Percentiles rank a stretch among this genome's conserved stretches.
These are phyloP conservation scores for Selenicereus undatus DNA, from an alignment of 148 eudicot genomes.

Conservation along the genomic window DNA sequence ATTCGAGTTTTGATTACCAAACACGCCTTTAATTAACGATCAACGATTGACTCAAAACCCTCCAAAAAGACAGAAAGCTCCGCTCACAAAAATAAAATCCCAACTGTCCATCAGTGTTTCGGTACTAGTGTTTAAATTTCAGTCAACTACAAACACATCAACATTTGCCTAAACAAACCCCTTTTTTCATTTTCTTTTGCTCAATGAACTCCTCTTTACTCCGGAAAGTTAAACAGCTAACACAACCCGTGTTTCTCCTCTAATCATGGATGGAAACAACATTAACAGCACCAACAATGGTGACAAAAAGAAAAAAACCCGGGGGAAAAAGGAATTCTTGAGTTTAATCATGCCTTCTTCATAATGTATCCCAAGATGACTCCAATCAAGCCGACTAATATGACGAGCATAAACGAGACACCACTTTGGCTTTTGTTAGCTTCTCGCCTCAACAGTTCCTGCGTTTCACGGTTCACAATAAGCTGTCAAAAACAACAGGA, in stretches of 20 bases:
- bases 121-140: conserved; percentile 25
- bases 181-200: not conserved
- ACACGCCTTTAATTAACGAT: conserved; percentile 25
- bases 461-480: conserved; percentile 13
- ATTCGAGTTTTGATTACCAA: not conserved
- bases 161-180: conserved; percentile 26
- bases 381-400: conserved; percentile 60
- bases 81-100: conserved; percentile 8
- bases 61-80: not conserved
- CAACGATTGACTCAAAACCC: conserved; percentile 16
- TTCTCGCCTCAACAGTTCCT: conserved; percentile 65
- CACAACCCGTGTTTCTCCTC: conserved; percentile 15
- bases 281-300: conserved; percentile 17
- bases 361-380: conserved; percentile 56
- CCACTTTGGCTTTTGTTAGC: conserved; percentile 55
- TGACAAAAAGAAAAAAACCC: not conserved
- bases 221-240: conserved; percentile 20
- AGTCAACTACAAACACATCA: conserved; percentile 36
- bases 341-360: conserved; percentile 45
- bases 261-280: conserved; percentile 22
- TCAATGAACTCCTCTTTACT: conserved; percentile 10
- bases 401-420: conserved; percentile 48
- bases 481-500: not conserved
- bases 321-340: not conserved
- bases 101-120: conserved; percentile 16